A percentile compares a stretch with the other conserved stretches of the same genome.
Conservation (phyloP, 768 basidiomycete species). For the Pleurotus sapidus region DNA sequence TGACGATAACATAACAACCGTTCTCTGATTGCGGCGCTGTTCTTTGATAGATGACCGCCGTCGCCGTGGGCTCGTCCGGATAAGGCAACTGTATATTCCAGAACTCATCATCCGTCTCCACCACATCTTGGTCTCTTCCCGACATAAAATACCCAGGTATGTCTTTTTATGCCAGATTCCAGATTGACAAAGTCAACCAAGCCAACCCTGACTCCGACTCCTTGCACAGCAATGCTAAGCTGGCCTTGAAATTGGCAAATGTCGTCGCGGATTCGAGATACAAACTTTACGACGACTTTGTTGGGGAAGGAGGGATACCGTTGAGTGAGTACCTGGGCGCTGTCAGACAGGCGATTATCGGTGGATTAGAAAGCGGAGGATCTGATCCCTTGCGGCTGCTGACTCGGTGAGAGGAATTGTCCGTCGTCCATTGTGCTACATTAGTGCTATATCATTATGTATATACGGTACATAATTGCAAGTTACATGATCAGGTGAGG, state of each 20-base stretch:
- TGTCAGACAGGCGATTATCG: constrained; percentile 70
- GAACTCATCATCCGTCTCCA: constrained; percentile 89
- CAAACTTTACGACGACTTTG: constrained; percentile 83
- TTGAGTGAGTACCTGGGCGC: constrained; percentile 73
- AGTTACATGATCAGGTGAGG: too few species aligned
- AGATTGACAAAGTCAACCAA: neutral
- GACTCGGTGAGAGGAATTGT: constrained; percentile 51
- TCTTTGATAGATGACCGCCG: constrained; percentile 44
- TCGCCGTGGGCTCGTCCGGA: constrained; percentile 67
- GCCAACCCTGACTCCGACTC: neutral
- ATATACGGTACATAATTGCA: neutral
- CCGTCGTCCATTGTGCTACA: constrained; percentile 32
- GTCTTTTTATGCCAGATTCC: constrained; percentile 21
- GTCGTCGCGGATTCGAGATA: constrained; percentile 86
- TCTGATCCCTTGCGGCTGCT: constrained; percentile 70
- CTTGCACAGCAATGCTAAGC: constrained; percentile 64
- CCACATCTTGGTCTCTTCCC: constrained; percentile 61
- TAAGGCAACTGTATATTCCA: constrained; percentile 86
- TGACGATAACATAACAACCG: neutral
- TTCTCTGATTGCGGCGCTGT: neutral
- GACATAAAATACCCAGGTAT: constrained; percentile 62
- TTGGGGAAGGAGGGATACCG: constrained; percentile 54
- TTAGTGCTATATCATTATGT: neutral
- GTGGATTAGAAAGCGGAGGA: constrained; percentile 68
- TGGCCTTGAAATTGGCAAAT: constrained; percentile 74